These are phyloP conservation scores for Skeletonema grethae DNA, from an alignment of 108 stramenopile species.

Conservation along the genomic window DNA sequence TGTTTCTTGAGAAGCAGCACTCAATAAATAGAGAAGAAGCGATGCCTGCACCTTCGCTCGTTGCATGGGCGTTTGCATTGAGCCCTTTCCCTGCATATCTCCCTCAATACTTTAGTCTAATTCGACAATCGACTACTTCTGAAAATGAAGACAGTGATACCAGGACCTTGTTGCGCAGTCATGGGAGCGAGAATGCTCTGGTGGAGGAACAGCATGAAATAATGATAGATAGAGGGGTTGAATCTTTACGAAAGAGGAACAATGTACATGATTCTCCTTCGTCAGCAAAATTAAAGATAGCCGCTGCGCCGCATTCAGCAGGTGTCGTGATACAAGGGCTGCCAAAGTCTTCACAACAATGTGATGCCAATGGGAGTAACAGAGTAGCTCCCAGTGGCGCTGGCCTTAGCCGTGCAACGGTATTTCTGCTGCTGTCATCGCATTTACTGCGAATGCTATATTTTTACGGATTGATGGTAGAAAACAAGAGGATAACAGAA, in stretches of 20 bases:
- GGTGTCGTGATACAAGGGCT: neutral
- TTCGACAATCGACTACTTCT: slow-evolving; percentile 11
- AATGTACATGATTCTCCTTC: neutral
- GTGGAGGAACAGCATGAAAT: neutral
- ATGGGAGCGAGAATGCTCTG: neutral
- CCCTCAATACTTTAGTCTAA: slow-evolving; percentile 46
- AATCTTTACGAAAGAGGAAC: slow-evolving; percentile 9
- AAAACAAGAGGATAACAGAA: slow-evolving; percentile 7
- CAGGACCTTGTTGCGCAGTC: neutral
- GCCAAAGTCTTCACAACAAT: neutral
- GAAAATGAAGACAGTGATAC: slow-evolving; percentile 6
- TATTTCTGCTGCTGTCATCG: slow-evolving; percentile 35
- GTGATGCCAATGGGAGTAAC: neutral
- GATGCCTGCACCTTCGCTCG: neutral
- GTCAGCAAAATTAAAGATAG: neutral
- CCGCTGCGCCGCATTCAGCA: neutral
- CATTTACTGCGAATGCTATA: slow-evolving; percentile 48
- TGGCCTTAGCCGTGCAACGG: slow-evolving; percentile 40
- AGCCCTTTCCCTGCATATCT: slow-evolving; percentile 47
- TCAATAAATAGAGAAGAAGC: neutral
- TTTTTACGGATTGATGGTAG: slow-evolving; percentile 42
- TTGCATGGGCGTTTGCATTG: slow-evolving; percentile 28
- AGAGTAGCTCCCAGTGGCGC: neutral
- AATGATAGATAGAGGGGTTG: slow-evolving; percentile 9
- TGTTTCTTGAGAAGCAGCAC: too few species aligned